Evolutionary conservation across 176 grass and related monocot genomes (phyloP).

Genomic region (Echinochloa phyllopogon): DNA sequence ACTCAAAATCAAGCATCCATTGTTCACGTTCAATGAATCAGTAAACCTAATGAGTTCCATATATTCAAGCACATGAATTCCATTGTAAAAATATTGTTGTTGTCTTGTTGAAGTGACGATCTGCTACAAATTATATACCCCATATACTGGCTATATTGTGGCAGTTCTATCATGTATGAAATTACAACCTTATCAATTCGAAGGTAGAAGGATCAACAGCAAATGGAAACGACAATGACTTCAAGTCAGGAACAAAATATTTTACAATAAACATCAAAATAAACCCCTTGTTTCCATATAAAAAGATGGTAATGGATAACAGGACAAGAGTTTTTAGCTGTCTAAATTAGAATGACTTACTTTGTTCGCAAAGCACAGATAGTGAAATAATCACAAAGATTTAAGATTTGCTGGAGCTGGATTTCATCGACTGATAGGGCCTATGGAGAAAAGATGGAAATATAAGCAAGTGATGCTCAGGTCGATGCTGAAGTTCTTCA

Average conservation of each 20-base stretch:
- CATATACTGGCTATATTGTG: slow-evolving; percentile 8
- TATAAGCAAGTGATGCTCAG: slow-evolving; percentile 29
- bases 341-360: slow-evolving; percentile 58
- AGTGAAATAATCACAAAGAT: slow-evolving; percentile 85
- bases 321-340: slow-evolving; percentile 1
- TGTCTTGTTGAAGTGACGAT: background rate
- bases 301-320: slow-evolving; percentile 45
- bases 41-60: slow-evolving; percentile 33
- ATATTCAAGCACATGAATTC: slow-evolving; percentile 1
- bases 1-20: slow-evolving; percentile 5
- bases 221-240: slow-evolving; percentile 2
- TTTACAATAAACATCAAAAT: slow-evolving; percentile 10
- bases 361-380: slow-evolving; percentile 80
- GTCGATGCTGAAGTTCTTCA: slow-evolving; percentile 27
- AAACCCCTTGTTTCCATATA: slow-evolving; percentile 21
- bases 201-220: slow-evolving; percentile 8
- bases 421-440: slow-evolving; percentile 75
- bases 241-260: slow-evolving; percentile 12
- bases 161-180: background rate
- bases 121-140: background rate
- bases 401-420: slow-evolving; percentile 78
- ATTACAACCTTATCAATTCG: slow-evolving; percentile 15
- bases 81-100: background rate
- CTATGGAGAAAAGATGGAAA: slow-evolving; percentile 54
- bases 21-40: slow-evolving; percentile 33